Base-by-base conservation (phyloP, 164 flowering plant genomes). In the Buxus sempervirens region DNA sequence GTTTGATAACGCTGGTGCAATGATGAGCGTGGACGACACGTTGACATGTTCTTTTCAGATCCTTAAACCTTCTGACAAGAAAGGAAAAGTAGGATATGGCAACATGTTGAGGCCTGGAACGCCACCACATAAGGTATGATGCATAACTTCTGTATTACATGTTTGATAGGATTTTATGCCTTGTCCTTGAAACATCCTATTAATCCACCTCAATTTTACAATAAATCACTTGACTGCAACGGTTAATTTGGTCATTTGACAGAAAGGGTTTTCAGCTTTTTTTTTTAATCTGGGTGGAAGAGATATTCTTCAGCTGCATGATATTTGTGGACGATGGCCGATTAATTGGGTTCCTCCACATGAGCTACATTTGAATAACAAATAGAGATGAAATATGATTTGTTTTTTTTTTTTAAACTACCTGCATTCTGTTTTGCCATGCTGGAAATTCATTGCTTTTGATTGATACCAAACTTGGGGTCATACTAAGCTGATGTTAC, bases 81-180 rank as follows among this genome's bases (percentile, higher is more conserved):
- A 55, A 55, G 58, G 58, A 22, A 55, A 55, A 55, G 21, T 21
- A 21, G 58, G 58, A 45, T 45, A 10, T 22, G 15, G 58, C 26
- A 55, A 55, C 58, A 55, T 55, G 58, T 55, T 55, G 26, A 55
- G 58, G 22, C 58, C 58, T 3, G 58, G 58, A 55, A 55, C 58
- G 10, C 58, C 58, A 22, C 58, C 58, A 55, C 58, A 7, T 21
- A 55, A 55, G 58, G 58, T 55, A 23, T 24, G 8, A 55, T 3
- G 3, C 21, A 21, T 55, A 55, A 20, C 26, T 55, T 55, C 58
- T 0, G 0, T 54, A 7, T 32, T 3, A 32, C 38, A 32, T 32
- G 38, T 32, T 32, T 32, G 5, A 7, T 32, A 32, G 38, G 38
- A 32, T 32, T 32, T 3, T 32, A 32, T n/a, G n/a, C n/a, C n/a